These are phyloP conservation scores for Jimgerdemannia lactiflua DNA, from an alignment of 192 early-diverging fungal genomes.

Conservation along the genomic window DNA sequence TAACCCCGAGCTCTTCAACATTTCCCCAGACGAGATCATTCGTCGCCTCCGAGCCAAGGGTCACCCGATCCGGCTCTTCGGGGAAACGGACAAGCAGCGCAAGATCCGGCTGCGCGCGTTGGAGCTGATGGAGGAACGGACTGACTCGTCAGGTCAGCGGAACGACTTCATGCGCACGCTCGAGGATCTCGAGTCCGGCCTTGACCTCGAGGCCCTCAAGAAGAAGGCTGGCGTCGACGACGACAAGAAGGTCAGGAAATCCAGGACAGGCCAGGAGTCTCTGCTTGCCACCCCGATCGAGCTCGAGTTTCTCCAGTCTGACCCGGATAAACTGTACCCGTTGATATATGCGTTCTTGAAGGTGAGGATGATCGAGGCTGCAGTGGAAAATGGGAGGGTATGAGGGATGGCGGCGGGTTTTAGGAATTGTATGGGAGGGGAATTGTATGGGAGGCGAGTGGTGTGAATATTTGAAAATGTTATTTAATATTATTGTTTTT, in stretches of 20 bases:
- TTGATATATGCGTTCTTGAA: slow-evolving; percentile 85
- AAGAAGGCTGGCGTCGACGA: slow-evolving; percentile 50
- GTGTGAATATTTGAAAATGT: background rate
- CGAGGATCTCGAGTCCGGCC: slow-evolving; percentile 77
- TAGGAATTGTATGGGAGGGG: no score
- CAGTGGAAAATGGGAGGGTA: no score
- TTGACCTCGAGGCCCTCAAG: slow-evolving; percentile 72
- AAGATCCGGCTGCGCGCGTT: slow-evolving; percentile 74
- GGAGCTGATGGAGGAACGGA: slow-evolving; percentile 80
- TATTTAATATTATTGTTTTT: slow-evolving; percentile 1
- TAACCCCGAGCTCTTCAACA: slow-evolving; percentile 43
- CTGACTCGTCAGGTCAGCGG: slow-evolving; percentile 69
- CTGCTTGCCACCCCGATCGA: slow-evolving; percentile 62
- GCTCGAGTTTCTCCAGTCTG: slow-evolving; percentile 68
- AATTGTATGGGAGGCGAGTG: background rate
- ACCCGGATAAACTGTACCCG: slow-evolving; percentile 69
- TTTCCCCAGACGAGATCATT: slow-evolving; percentile 73
- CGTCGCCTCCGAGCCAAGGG: slow-evolving; percentile 80
- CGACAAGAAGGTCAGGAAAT: slow-evolving; percentile 41
- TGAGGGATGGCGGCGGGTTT: no score
- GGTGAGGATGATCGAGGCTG: slow-evolving; percentile 11
- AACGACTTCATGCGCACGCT: slow-evolving; percentile 90
- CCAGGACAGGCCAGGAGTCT: slow-evolving; percentile 42
- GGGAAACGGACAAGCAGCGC: slow-evolving; percentile 79
- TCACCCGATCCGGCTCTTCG: slow-evolving; percentile 92